phyloP scores from a whole-genome alignment of 2,329 filamentous ascomycete species.

The Mycosphaerella arachidis region DNA sequence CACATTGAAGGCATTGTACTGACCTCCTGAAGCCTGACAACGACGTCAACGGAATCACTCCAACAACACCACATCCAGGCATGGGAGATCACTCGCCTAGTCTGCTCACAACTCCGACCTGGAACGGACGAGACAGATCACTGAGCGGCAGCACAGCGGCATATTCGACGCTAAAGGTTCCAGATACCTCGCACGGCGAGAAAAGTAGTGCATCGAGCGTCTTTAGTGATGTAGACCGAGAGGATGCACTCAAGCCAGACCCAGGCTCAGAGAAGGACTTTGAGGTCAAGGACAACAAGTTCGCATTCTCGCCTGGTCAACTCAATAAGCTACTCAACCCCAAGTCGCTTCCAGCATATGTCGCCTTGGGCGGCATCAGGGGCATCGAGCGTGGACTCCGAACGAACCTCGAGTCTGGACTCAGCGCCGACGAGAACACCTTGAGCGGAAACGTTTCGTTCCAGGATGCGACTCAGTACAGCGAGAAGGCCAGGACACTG shows the following conservation, averaged over 20 bases:
- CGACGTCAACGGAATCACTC: slow-evolving; percentile 13
- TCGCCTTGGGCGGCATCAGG: slow-evolving; percentile 66
- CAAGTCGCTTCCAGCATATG: slow-evolving; percentile 69
- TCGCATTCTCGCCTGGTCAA: slow-evolving; percentile 77
- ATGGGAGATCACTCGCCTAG: slow-evolving; percentile 11
- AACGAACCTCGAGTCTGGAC: slow-evolving; percentile 59
- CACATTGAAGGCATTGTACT: background rate
- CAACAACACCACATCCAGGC: slow-evolving; percentile 11
- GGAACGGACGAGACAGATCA: slow-evolving; percentile 18
- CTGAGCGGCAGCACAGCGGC: slow-evolving; percentile 18
- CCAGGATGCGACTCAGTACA: slow-evolving; percentile 50
- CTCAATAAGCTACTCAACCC: slow-evolving; percentile 76
- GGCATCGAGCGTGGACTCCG: slow-evolving; percentile 72
- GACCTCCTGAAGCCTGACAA: slow-evolving; percentile 5
- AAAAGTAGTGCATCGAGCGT: slow-evolving; percentile 18
- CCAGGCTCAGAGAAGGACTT: slow-evolving; percentile 73
- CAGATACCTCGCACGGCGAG: slow-evolving; percentile 15
- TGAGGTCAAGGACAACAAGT: slow-evolving; percentile 69
- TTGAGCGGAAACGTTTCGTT: slow-evolving; percentile 63
- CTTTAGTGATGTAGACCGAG: slow-evolving; percentile 22
- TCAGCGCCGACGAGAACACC: slow-evolving; percentile 64
- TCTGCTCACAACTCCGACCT: slow-evolving; percentile 13
- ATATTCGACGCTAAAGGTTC: slow-evolving; percentile 18
- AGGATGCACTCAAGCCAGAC: slow-evolving; percentile 69
- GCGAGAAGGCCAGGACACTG: slow-evolving; percentile 21